Base-by-base conservation (phyloP, 331 rosid species). In the Dryas integrifolia region DNA sequence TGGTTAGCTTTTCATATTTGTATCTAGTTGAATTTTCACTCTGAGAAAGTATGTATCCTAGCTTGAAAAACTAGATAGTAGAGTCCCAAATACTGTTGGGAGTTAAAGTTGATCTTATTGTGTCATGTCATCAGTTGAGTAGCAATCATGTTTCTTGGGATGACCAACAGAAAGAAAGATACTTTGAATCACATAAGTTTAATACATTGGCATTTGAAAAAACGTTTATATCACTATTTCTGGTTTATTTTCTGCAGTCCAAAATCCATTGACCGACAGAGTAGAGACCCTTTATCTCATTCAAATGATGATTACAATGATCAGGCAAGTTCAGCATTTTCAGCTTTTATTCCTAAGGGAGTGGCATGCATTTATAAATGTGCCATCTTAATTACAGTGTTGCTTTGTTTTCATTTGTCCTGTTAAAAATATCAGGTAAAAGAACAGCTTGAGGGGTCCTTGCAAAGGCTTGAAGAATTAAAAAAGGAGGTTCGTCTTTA, bases 401-500 rank as follows among this genome's bases (percentile, higher is more conserved):
- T 49, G 51, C 30, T 30, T 79, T 59, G n/a, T 67, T 63, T 61
- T 47, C 35, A 46, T 60, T 53, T 74, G 24, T 40, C 39, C 48
- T 47, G 30, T 72, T 79, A 43, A 15, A 53, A 72, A 60, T 76
- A 77, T 69, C 76, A 90, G 98, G 60, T 77, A 43, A 92, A 81
- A 60, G 96, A 81, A 79, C 76, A 85, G 75, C 72, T 93, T 62
- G 85, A 84, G 84, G 80, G 60, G 71, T 89, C 97, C 78, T 85
- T 75, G 41, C 79, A 57, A 46, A 81, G 65, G 81, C 73, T 86
- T 69, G 88, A 76, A 78, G 88, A 85, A 56, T 88, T 95, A 0
- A 86, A 77, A 82, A 80, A 82, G 50, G 96, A 91, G 98, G 97
- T 95, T 59, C 73, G 92, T 84, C 40, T 67, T 73, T 58, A 53